A percentile compares a stretch with the other conserved stretches of the same genome.
Evolutionary conservation across 2,329 filamentous ascomycete species (phyloP).

Genomic region (Cucurbitaria berberidis): DNA sequence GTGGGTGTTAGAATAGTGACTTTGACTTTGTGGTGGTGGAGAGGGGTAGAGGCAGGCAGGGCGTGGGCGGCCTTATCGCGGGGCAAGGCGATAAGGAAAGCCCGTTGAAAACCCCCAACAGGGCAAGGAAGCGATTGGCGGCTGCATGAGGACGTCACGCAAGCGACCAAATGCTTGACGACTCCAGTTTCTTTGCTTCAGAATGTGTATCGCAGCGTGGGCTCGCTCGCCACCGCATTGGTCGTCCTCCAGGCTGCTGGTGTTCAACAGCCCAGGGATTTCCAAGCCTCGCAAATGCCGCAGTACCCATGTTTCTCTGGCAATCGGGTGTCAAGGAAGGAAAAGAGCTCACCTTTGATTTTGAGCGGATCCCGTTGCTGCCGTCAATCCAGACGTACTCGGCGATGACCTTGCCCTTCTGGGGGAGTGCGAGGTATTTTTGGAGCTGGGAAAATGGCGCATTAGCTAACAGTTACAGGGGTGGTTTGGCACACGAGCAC

Average conservation of each 20-base stretch:
- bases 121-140: constrained; percentile 21
- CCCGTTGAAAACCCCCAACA: constrained; percentile 23
- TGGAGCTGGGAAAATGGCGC: constrained; percentile 67
- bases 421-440: constrained; percentile 90
- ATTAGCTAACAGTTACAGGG: constrained; percentile 24
- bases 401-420: constrained; percentile 86
- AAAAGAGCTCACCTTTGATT: constrained; percentile 80
- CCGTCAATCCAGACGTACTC: constrained; percentile 98
- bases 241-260: constrained; percentile 5
- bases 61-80: constrained; percentile 38
- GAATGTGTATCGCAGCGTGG: constrained; percentile 10
- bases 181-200: constrained; percentile 10
- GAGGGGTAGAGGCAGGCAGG: constrained; percentile 7
- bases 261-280: constrained; percentile 5
- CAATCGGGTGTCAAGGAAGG: too few species aligned
- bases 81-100: constrained; percentile 41
- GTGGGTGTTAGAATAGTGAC: constrained; percentile 25
- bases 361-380: constrained; percentile 83
- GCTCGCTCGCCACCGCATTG: constrained; percentile 4
- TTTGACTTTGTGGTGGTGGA: not conserved
- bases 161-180: constrained; percentile 14
- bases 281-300: constrained; percentile 14
- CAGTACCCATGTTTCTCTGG: too few species aligned
- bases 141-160: constrained; percentile 27
- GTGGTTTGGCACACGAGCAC: constrained; percentile 31